A percentile compares a stretch with the other conserved stretches of the same genome.
Conservation (phyloP, 2,329 filamentous ascomycete species). For the Diaporthe sp. region DNA sequence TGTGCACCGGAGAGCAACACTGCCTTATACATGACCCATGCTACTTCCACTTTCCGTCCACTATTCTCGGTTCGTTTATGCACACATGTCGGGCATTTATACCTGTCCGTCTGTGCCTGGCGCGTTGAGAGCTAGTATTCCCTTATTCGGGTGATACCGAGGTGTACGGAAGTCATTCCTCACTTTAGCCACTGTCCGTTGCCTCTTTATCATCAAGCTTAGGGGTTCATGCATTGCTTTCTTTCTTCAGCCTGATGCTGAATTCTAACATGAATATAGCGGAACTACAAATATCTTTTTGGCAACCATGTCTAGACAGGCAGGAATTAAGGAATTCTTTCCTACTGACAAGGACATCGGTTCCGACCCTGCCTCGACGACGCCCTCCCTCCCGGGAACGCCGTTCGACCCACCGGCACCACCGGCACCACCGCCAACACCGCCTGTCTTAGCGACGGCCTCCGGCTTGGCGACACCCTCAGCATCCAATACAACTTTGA, state of each 20-base stretch:
- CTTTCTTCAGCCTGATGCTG: neutral
- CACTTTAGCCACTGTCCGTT: neutral
- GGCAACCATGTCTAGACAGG: slow-evolving; percentile 1
- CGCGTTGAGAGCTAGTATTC: neutral
- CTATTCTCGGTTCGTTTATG: neutral
- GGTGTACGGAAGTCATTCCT: neutral
- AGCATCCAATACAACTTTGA: neutral
- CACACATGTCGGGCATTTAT: neutral
- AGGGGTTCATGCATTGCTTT: neutral
- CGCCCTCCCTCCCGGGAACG: neutral
- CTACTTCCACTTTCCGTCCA: neutral
- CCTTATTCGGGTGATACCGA: neutral
- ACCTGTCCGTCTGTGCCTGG: no score
- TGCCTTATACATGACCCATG: no score
- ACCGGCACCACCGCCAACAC: neutral
- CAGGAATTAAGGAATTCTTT: neutral
- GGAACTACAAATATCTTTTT: neutral
- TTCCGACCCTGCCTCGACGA: neutral
- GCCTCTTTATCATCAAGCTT: neutral
- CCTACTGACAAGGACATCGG: neutral
- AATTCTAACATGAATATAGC: neutral
- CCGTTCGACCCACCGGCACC: neutral
- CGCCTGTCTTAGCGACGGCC: neutral
- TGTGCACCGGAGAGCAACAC: no score
- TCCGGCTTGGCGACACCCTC: neutral